phyloP scores from a whole-genome alignment of 169 alveolate genomes.

The Plasmodium malariae region DNA sequence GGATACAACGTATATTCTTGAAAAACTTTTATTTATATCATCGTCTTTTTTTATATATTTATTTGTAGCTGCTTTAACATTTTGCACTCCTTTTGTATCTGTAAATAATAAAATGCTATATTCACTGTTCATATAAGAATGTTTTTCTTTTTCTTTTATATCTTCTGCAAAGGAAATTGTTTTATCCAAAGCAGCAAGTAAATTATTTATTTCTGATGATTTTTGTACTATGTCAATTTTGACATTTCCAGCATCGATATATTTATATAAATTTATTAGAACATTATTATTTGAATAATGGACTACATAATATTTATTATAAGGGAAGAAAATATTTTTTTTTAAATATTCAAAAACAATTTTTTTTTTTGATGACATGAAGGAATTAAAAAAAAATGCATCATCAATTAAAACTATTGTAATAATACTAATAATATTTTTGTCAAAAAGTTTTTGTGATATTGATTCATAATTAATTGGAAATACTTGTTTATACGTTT shows the following conservation, averaged over 20 bases:
- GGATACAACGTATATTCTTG: constrained; percentile 54
- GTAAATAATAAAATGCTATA: constrained; percentile 52
- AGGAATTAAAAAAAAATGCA: constrained; percentile 24
- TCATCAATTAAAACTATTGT: constrained; percentile 57
- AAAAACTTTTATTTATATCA: constrained; percentile 21
- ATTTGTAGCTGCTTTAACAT: constrained; percentile 10
- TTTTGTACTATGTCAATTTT: constrained; percentile 42
- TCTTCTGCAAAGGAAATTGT: constrained; percentile 48
- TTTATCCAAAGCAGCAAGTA: constrained; percentile 38
- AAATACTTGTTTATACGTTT: constrained; percentile 31
- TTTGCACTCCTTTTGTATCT: constrained; percentile 20
- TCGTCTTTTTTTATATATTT: constrained; percentile 5
- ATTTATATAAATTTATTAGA: constrained; percentile 14
- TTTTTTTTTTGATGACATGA: not conserved
- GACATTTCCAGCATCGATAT: constrained; percentile 21
- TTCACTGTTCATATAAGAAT: constrained; percentile 38
- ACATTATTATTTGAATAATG: constrained; percentile 27
- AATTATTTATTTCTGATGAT: constrained; percentile 27
- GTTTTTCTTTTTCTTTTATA: constrained; percentile 11
- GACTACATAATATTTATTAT: constrained; percentile 36
- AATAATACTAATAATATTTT: constrained; percentile 30
- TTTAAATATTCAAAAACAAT: constrained; percentile 2
- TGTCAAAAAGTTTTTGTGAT: constrained; percentile 39
- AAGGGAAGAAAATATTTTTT: constrained; percentile 7
- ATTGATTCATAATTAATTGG: constrained; percentile 31